Base-by-base conservation (phyloP, 176 grass and related monocot species). In the Paspalum vaginatum region DNA sequence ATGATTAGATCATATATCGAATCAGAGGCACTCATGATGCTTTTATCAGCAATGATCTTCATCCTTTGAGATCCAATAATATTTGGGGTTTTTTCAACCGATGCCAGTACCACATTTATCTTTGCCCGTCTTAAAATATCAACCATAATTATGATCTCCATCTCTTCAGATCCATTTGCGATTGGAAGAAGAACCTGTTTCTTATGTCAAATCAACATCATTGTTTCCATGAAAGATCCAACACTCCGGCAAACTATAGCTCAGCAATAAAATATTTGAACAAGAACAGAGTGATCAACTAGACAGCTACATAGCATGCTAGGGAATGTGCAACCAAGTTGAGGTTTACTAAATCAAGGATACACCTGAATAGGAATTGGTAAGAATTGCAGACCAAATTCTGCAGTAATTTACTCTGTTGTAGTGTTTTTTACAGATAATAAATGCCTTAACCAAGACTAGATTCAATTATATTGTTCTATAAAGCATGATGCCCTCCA, bases 81-180 rank as follows among this genome's bases (percentile, higher is more conserved):
- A 77, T 68, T 78, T 69, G 5, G 21, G 13, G 76, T 80, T 81
- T 87, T 91, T 89, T 93, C 92, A 79, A 95, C 70, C 47, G 92
- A 98, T 49, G 90, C 92, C 87, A 98, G 83, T 72, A 95, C 84
- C 47, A 93, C 95, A 89, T 95, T 75, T 79, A 95, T 77, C 50
- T 92, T 94, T 70, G 95, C 92, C 22, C 95, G 84, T 78, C 95
- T 89, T 79, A 95, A 91, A 70, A 98, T 84, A 86, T 95, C 88
- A 14, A 82, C 81, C 78, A 98, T 66, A 57, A 91, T 93, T 67
- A 93, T 80, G 24, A 93, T 85, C 77, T 92, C 95, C 86, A 98
- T 93, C 56, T 95, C 95, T 85, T 98, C 95, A 45, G 83, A 98
- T 14, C 90, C 95, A 89, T 98, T 87, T 80, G 95, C 92, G 75